A percentile compares a stretch with the other conserved stretches of the same genome.
These are phyloP conservation scores for Tephrocybe rancida DNA, from an alignment of 768 basidiomycete genomes.

Conservation along the genomic window DNA sequence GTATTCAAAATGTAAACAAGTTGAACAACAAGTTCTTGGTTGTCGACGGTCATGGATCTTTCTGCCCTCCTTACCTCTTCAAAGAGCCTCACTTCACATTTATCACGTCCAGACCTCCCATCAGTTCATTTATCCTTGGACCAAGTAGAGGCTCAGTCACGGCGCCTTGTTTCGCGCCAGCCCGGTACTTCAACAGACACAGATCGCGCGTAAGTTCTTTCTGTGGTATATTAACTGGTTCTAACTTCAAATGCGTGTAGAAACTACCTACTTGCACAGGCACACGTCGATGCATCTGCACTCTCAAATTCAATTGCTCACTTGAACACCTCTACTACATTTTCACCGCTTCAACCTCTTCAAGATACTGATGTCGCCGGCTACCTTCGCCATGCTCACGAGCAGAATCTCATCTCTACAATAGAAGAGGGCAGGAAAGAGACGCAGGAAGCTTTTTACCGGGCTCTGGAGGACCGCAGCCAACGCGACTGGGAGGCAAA, in stretches of 20 bases:
- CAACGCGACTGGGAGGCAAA: slow-evolving; percentile 87
- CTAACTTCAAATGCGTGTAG: slow-evolving; percentile 36
- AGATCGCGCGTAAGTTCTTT: slow-evolving; percentile 66
- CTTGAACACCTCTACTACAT: slow-evolving; percentile 79
- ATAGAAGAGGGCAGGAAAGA: slow-evolving; percentile 89
- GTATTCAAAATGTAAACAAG: too few relatives aligned
- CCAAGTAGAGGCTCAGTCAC: slow-evolving; percentile 93
- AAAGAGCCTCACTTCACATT: slow-evolving; percentile 73
- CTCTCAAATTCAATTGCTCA: slow-evolving; percentile 83
- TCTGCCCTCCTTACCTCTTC: slow-evolving; percentile 74
- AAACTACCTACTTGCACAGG: slow-evolving; percentile 91
- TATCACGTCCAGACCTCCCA: slow-evolving; percentile 81
- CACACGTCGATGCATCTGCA: slow-evolving; percentile 91
- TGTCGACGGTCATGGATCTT: slow-evolving; percentile 56
- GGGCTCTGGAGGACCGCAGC: slow-evolving; percentile 73
- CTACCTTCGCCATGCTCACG: slow-evolving; percentile 93
- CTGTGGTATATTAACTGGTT: slow-evolving; percentile 2
- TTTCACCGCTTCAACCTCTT: slow-evolving; percentile 88
- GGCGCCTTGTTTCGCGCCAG: slow-evolving; percentile 78
- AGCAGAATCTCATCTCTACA: slow-evolving; percentile 91
- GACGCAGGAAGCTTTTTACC: slow-evolving; percentile 85
- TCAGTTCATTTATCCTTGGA: slow-evolving; percentile 89
- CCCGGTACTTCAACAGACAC: slow-evolving; percentile 63
- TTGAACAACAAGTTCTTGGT: too few relatives aligned
- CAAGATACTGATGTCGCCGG: slow-evolving; percentile 93